phyloP scores from a whole-genome alignment of 176 grass and related monocot species.

The Musa troglodytarum region DNA sequence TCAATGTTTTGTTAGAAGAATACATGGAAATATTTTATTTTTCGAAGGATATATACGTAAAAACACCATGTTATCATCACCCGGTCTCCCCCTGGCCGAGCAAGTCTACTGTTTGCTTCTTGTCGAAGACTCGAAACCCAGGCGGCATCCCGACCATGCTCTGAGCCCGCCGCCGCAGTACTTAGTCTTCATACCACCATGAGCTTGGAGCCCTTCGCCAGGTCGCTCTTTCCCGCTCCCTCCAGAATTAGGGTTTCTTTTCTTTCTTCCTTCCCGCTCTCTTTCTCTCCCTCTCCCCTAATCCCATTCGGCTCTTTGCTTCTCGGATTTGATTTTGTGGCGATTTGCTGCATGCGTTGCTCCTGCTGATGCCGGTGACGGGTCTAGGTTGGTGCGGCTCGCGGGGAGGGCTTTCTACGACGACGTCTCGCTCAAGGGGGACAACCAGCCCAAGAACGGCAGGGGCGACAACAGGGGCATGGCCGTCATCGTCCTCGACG shows the following conservation, averaged over 20 bases:
- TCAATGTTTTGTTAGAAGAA: too few relatives aligned
- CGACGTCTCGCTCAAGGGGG: slow-evolving; percentile 87
- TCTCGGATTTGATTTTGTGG: neutral
- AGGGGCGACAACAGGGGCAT: slow-evolving; percentile 89
- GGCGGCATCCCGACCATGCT: too few relatives aligned
- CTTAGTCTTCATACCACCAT: slow-evolving; percentile 15
- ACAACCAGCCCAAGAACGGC: slow-evolving; percentile 78
- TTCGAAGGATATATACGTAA: too few relatives aligned
- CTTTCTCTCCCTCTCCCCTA: neutral
- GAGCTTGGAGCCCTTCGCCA: slow-evolving; percentile 75
- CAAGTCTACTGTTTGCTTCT: too few relatives aligned
- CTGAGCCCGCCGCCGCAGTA: neutral
- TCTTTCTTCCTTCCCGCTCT: neutral
- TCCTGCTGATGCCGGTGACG: neutral
- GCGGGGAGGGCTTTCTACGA: slow-evolving; percentile 84
- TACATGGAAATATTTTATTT: too few relatives aligned
- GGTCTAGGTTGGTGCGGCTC: slow-evolving; percentile 59
- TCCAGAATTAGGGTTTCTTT: neutral
- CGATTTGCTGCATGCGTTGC: neutral
- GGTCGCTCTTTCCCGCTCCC: slow-evolving; percentile 18
- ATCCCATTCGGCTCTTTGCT: neutral
- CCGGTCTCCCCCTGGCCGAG: too few relatives aligned
- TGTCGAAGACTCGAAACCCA: too few relatives aligned
- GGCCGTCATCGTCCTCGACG: slow-evolving; percentile 85
- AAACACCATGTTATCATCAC: too few relatives aligned